Base-by-base conservation (phyloP, 495 filamentous ascomycete genomes). In the Daldinia decipiens region DNA sequence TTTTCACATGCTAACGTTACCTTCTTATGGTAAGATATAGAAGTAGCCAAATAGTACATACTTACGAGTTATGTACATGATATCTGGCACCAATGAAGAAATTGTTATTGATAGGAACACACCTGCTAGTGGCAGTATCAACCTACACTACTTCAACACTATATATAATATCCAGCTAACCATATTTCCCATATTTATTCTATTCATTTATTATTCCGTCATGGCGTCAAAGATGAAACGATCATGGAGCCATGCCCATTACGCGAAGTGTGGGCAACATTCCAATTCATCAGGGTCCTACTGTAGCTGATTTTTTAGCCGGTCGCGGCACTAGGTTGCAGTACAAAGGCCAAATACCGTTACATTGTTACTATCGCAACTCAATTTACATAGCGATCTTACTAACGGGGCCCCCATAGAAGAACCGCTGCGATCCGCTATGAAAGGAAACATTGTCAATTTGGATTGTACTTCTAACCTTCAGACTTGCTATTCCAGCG, bases 1-100 rank as follows among this genome's bases (percentile, higher is more conserved):
- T 60, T 70, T 71, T 70, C 54, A 67, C 54, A 70, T 74, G 58
- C 62, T 63, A 63, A 74, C 43, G 27, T 52, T 31, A 36, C 26
- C 19, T 65, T 55, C 31, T 36, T 59, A 31, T 47, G 59, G 67
- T 71, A 59, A 58, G 53, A 55, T 29, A 54, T 70, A 38, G 62
- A 36, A 70, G 62, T 53, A 31, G 27, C 34, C 38, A n/a, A 27
- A 60, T 66, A 34, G 47, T 69, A 62, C 62, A 59, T 51, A 50
- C 50, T 15, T 62, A 39, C 40, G 34, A 24, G 17, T 47, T 62
- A n/a, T n/a, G n/a, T n/a, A 55, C 40, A 24, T 63, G 47, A 65
- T 69, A 59, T 47, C 47, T 15, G 45, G 29, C 40, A 65, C 34
- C 50, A 58, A 57, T 58, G 55, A 47, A 59, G 40, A 47, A 32